These are phyloP conservation scores for Saturnispora sekii DNA, from an alignment of 805 yeast genomes.

Conservation along the genomic window DNA sequence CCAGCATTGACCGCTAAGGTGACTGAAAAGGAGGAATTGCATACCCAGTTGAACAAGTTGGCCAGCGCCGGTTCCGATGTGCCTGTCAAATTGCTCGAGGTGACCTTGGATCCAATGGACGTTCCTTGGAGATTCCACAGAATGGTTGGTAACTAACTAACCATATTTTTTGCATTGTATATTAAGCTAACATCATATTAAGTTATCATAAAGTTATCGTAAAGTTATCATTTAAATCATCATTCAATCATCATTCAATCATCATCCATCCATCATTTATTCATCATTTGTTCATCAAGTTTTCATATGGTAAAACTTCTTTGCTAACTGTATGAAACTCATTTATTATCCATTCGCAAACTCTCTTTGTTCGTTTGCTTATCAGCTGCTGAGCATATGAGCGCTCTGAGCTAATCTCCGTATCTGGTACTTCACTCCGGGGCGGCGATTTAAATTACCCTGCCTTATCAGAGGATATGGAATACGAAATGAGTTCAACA, in stretches of 20 bases:
- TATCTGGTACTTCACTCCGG: too few species aligned
- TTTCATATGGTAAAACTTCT: too few species aligned
- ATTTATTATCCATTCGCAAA: too few species aligned
- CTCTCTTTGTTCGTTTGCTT: too few species aligned
- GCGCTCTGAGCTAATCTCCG: too few species aligned
- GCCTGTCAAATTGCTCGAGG: constrained; percentile 41
- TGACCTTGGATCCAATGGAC: constrained; percentile 48
- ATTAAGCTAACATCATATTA: too few species aligned
- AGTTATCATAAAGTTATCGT: too few species aligned
- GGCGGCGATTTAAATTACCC: background rate
- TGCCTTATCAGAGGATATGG: background rate
- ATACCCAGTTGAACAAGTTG: constrained; percentile 27
- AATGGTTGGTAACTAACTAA: constrained; percentile 23
- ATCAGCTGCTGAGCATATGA: background rate
- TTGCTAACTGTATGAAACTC: too few species aligned
- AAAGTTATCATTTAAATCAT: too few species aligned
- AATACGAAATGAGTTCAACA: background rate
- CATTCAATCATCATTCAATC: too few species aligned
- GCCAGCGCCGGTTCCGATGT: constrained; percentile 14
- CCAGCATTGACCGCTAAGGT: constrained; percentile 25
- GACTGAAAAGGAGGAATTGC: constrained; percentile 31
- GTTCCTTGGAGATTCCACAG: constrained; percentile 51
- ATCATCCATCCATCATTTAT: too few species aligned
- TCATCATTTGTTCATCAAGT: too few species aligned
- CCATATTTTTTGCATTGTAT: background rate